These are phyloP conservation scores for Colletotrichum plurivorum DNA, from an alignment of 2,329 filamentous ascomycete genomes.

Conservation along the genomic window DNA sequence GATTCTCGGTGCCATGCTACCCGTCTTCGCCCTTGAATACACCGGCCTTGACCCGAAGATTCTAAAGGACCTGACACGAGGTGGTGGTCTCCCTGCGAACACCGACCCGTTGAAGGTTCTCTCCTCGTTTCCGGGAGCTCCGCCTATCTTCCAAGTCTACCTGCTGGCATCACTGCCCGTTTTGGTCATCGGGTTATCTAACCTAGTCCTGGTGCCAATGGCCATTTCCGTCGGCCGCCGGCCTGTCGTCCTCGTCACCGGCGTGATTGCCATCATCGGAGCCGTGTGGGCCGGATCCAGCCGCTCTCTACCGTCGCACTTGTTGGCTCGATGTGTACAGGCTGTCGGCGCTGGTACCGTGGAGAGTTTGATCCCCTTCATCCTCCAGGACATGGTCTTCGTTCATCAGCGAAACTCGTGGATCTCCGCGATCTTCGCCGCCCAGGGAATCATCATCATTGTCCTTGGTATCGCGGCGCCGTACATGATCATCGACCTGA, in stretches of 20 bases:
- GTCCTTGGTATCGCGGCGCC: constrained; percentile 47
- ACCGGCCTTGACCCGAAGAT: constrained; percentile 47
- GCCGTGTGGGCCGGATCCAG: constrained; percentile 53
- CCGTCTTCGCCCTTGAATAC: constrained; percentile 53
- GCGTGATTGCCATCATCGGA: constrained; percentile 49
- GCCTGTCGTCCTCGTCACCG: constrained; percentile 51
- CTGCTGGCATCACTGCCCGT: constrained; percentile 52
- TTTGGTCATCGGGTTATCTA: constrained; percentile 50
- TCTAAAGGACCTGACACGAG: constrained; percentile 41
- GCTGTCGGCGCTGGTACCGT: constrained; percentile 52
- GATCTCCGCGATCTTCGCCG: constrained; percentile 48
- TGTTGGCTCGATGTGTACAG: constrained; percentile 50
- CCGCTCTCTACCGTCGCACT: constrained; percentile 45
- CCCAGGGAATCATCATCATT: constrained; percentile 48
- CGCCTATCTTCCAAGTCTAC: constrained; percentile 47
- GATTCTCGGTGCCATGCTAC: constrained; percentile 48
- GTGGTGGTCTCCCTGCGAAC: constrained; percentile 42
- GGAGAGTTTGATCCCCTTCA: constrained; percentile 53
- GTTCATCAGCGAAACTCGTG: constrained; percentile 54
- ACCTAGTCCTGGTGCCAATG: constrained; percentile 52
- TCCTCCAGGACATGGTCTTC: constrained; percentile 55
- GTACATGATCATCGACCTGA: constrained; percentile 47
- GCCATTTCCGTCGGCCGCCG: constrained; percentile 53
- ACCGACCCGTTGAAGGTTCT: constrained; percentile 41
- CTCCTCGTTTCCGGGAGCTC: constrained; percentile 43